A percentile compares a stretch with the other conserved stretches of the same genome.
These are phyloP conservation scores for Mucor lusitanicus DNA, from an alignment of 371 early-diverging fungal genomes.

Conservation along the genomic window DNA sequence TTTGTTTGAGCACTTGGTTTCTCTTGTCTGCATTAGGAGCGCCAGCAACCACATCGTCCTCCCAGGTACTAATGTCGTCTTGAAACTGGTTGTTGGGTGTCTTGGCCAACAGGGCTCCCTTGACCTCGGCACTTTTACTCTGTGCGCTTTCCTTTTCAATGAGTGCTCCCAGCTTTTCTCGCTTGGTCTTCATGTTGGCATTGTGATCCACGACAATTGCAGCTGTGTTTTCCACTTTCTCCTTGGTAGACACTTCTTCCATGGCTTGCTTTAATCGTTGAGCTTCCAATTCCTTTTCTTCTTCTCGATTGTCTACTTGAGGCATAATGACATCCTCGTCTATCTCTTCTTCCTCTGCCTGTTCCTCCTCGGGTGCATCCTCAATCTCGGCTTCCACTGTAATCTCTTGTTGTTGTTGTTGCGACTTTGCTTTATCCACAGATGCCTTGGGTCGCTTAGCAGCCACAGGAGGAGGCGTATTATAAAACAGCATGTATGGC, in stretches of 20 bases:
- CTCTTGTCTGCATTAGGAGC: slow-evolving; percentile 33
- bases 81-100: slow-evolving; percentile 37
- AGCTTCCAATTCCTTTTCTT: slow-evolving; percentile 34
- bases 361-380: slow-evolving; percentile 9
- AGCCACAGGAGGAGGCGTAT: slow-evolving; percentile 20
- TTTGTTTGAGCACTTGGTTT: slow-evolving; percentile 35
- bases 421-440: slow-evolving; percentile 10
- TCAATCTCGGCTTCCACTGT: slow-evolving; percentile 6
- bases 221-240: slow-evolving; percentile 27
- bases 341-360: slow-evolving; percentile 17
- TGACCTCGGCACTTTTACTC: slow-evolving; percentile 50
- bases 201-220: slow-evolving; percentile 56
- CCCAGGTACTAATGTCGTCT: slow-evolving; percentile 53
- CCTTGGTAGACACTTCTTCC: slow-evolving; percentile 41
- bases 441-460: slow-evolving; percentile 25
- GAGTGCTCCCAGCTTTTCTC: slow-evolving; percentile 53
- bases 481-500: slow-evolving; percentile 86
- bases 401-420: slow-evolving; percentile 10
- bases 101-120: slow-evolving; percentile 39
- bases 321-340: slow-evolving; percentile 8
- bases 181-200: slow-evolving; percentile 55
- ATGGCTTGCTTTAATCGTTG: slow-evolving; percentile 27
- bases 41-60: slow-evolving; percentile 26
- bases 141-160: slow-evolving; percentile 47
- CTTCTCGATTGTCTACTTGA: slow-evolving; percentile 16